A percentile compares a stretch with the other conserved stretches of the same genome.
phyloP scores from a whole-genome alignment of 495 filamentous ascomycete genomes.

The Pseudevernia furfuracea region DNA sequence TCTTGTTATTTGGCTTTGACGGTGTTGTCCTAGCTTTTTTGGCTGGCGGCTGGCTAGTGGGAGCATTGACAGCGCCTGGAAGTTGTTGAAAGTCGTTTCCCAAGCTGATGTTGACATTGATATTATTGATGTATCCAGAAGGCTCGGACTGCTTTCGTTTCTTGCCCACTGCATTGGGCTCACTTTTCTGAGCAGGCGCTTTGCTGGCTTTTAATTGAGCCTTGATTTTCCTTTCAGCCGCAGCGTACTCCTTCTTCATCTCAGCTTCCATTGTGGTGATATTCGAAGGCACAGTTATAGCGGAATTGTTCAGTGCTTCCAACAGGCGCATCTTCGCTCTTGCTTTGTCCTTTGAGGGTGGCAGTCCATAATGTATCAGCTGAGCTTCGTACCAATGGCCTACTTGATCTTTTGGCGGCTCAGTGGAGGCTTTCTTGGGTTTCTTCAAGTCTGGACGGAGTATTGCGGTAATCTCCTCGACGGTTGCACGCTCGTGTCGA shows the following conservation, averaged over 20 bases:
- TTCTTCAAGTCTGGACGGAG: slow-evolving; percentile 32
- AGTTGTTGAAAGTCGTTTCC: background rate
- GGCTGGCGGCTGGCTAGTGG: background rate
- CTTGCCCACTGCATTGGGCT: slow-evolving; percentile 3
- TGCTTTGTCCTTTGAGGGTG: slow-evolving; percentile 45
- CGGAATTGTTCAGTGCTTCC: slow-evolving; percentile 41
- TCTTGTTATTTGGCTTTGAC: slow-evolving; percentile 22
- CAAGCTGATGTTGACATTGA: slow-evolving; percentile 15
- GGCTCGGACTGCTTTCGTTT: slow-evolving; percentile 23
- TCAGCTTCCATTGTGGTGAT: slow-evolving; percentile 42
- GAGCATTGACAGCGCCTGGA: background rate
- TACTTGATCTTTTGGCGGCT: slow-evolving; percentile 39
- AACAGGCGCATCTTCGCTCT: slow-evolving; percentile 49
- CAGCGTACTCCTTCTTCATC: slow-evolving; percentile 46
- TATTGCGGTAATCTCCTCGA: slow-evolving; percentile 40
- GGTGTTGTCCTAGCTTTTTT: slow-evolving; percentile 12
- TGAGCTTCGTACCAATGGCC: slow-evolving; percentile 54
- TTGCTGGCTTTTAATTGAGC: slow-evolving; percentile 27
- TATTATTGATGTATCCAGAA: background rate
- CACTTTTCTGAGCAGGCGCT: background rate
- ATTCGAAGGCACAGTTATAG: slow-evolving; percentile 37
- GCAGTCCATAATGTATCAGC: slow-evolving; percentile 50
- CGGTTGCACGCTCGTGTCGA: slow-evolving; percentile 42
- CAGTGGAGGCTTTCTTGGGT: slow-evolving; percentile 15
- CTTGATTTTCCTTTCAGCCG: slow-evolving; percentile 41